Base-by-base conservation (phyloP, 78 protist species). In the Carpediemonas membranifera region DNA sequence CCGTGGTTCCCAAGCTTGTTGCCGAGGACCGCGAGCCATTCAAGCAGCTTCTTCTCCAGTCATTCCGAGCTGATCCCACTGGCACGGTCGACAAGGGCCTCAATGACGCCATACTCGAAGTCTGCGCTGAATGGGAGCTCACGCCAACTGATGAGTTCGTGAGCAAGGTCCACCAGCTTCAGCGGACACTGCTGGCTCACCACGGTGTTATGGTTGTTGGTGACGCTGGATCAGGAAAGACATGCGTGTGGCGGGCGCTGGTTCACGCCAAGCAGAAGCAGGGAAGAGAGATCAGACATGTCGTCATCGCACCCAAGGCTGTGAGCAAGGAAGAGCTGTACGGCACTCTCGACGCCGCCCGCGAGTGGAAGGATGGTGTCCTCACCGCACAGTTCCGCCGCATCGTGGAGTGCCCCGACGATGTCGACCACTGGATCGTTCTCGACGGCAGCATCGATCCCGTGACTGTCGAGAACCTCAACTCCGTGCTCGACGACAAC, bases 401-500 rank as follows among this genome's bases (percentile, higher is more conserved):
- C 64, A 86, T 88, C 57, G 66, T 84, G 36, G 94, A 87, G 39
- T 78, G 84, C n/a, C 81, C 77, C 47, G 96, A 83, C 55, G 44
- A 2, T 0, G 15, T 7, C 9, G n/a, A 43, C 15, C 54, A 30
- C 52, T 94, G 94, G 95, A 90, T 96, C 59, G 63, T 95, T 36
- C 85, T 92, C 39, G 99, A 95, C 61, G 99, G 99, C 28, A 98
- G 92, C 68, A 92, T 95, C n/a, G 96, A 90, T 67, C 94, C 99
- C 3, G 96, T 91, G 67, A 93, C 98, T 98, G 95, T 94, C 19
- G 99, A 95, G 75, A 90, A 88, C 71, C 77, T 95, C 37, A 95
- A 95, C 81, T 74, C 88, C 1, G 89, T 95, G 30, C 81, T 95
- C 16, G 99, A 95, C 77, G 98, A 95, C 81, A 93, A 93, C 88